Percentiles rank a stretch among this genome's conserved stretches.
Evolutionary conservation across 768 basidiomycete species (phyloP).

Genomic region (Lentinus brumalis): DNA sequence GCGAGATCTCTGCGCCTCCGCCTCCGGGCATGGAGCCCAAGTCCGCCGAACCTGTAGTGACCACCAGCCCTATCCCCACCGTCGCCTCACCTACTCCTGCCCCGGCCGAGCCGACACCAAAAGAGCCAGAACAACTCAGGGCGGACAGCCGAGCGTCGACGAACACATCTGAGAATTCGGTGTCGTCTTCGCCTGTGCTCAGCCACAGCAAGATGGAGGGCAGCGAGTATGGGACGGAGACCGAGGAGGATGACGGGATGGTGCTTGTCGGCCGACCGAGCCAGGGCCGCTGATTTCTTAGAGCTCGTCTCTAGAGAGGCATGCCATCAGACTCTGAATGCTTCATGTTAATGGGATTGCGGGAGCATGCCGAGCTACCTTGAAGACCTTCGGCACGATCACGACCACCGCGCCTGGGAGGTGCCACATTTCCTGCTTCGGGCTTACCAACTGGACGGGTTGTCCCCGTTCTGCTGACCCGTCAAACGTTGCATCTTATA

Average conservation of each 20-base stretch:
- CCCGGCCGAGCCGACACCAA: slow-evolving; percentile 5
- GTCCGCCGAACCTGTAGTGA: slow-evolving; percentile 4
- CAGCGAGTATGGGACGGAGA: slow-evolving; percentile 71
- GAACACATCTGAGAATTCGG: slow-evolving; percentile 30
- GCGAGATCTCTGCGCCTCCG: slow-evolving; percentile 70
- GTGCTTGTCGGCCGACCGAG: slow-evolving; percentile 69
- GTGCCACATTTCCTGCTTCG: too few species aligned
- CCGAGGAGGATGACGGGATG: slow-evolving; percentile 86
- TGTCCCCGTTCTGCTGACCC: too few species aligned
- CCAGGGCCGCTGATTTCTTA: background rate
- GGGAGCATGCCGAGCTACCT: background rate
- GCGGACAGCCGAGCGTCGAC: slow-evolving; percentile 34
- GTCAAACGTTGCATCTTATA: too few species aligned
- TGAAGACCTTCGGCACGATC: too few species aligned
- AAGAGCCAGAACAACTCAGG: slow-evolving; percentile 14
- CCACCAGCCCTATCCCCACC: background rate
- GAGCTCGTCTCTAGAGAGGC: background rate
- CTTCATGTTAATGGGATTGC: slow-evolving; percentile 2
- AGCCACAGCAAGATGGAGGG: slow-evolving; percentile 40
- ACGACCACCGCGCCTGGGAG: too few species aligned
- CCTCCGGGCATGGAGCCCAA: slow-evolving; percentile 29
- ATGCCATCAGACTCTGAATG: background rate
- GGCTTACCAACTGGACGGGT: too few species aligned
- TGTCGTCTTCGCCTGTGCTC: slow-evolving; percentile 27
- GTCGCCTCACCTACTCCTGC: slow-evolving; percentile 4